phyloP scores from a whole-genome alignment of 805 yeast species.

The Candida maltosa region DNA sequence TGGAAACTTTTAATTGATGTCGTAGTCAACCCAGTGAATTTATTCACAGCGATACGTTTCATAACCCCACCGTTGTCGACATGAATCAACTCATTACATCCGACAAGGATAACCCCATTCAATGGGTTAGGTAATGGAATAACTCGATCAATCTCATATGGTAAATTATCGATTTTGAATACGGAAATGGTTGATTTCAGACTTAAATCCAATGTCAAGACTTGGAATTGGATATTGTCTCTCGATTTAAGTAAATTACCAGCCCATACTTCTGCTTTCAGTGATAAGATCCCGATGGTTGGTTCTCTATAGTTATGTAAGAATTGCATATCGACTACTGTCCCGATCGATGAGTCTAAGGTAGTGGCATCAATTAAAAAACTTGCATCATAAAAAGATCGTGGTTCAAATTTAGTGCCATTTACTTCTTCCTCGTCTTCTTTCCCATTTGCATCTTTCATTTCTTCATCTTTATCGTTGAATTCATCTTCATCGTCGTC shows the following conservation, averaged over 20 bases:
- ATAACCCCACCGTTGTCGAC: conserved; percentile 74
- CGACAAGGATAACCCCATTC: conserved; percentile 67
- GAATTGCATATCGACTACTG: conserved; percentile 70
- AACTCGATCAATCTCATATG: conserved; percentile 68
- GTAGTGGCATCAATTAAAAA: conserved; percentile 54
- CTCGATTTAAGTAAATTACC: conserved; percentile 61
- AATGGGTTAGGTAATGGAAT: conserved; percentile 64
- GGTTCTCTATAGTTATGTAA: conserved; percentile 77
- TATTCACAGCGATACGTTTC: conserved; percentile 61
- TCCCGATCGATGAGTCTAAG: conserved; percentile 55
- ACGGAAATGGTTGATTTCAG: conserved; percentile 63
- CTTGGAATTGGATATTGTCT: conserved; percentile 61
- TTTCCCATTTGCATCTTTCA: conserved; percentile 15
- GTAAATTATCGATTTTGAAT: conserved; percentile 59
- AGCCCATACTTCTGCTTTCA: conserved; percentile 65
- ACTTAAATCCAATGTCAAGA: conserved; percentile 63
- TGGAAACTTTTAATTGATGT: conserved; percentile 30
- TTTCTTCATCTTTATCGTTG: conserved; percentile 14
- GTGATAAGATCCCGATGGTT: conserved; percentile 67
- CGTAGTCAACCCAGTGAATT: conserved; percentile 41
- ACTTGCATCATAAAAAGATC: conserved; percentile 46
- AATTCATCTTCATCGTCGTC: conserved; percentile 26
- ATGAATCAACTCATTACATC: conserved; percentile 75
- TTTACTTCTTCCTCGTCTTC: background rate
- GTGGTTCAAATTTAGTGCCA: conserved; percentile 7